Conservation (phyloP, 2,329 filamentous ascomycete genomes). For the Waltergamsia citrina region DNA sequence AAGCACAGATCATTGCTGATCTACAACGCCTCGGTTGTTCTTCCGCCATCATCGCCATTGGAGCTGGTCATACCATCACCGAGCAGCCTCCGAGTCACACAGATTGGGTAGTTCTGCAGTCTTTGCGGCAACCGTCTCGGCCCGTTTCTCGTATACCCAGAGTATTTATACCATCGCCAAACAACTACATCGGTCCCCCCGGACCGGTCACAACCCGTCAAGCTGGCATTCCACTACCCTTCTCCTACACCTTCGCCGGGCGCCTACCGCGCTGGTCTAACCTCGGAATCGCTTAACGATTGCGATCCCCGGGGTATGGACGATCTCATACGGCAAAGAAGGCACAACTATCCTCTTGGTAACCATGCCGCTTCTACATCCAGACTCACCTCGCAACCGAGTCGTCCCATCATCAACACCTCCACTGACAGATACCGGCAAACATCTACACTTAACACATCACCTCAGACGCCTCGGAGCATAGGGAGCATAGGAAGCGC, state of each 20-base stretch:
- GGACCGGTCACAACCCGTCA: slow-evolving; percentile 28
- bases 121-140: too few species aligned
- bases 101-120: too few species aligned
- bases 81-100: too few species aligned
- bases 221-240: slow-evolving; percentile 55
- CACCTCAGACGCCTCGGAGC: slow-evolving; percentile 35
- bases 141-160: too few species aligned
- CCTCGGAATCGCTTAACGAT: slow-evolving; percentile 45
- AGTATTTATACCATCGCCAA: too few species aligned
- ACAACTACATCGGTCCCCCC: slow-evolving; percentile 13
- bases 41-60: too few species aligned
- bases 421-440: slow-evolving; percentile 36
- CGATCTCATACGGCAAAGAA: slow-evolving; percentile 61
- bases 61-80: too few species aligned
- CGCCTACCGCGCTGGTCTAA: slow-evolving; percentile 47
- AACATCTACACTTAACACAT: slow-evolving; percentile 37
- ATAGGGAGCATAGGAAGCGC: slow-evolving; percentile 46
- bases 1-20: too few species aligned
- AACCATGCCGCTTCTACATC: slow-evolving; percentile 48
- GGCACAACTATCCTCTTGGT: slow-evolving; percentile 64
- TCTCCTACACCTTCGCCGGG: slow-evolving; percentile 55
- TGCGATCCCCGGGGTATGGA: slow-evolving; percentile 61
- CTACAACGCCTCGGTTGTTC: too few species aligned
- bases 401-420: slow-evolving; percentile 19
- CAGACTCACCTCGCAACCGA: slow-evolving; percentile 42